Base-by-base conservation (phyloP, 2,329 filamentous ascomycete genomes). In the Chalara sp. region DNA sequence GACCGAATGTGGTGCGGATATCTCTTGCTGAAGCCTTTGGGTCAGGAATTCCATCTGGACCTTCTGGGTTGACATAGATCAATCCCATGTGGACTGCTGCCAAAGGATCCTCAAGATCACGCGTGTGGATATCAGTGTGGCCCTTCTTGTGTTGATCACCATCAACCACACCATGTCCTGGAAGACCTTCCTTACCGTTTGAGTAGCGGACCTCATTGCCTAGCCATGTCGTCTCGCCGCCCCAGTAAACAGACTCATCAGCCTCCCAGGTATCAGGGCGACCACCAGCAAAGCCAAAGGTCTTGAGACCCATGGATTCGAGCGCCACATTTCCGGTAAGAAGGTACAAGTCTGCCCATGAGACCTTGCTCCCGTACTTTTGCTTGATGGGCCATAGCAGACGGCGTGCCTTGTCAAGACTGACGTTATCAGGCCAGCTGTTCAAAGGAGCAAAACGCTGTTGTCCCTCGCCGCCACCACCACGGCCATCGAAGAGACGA, bases 11-110 rank as follows among this genome's bases (percentile, higher is more conserved):
- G 52, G 74, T 76, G 56, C 85, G 84, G 64, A 90, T 90, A 61
- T 91, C 87, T 51, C 76, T 70, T 41, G 81, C 87, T 1, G 87
- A 77, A 11, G 83, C 83, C 40, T 83, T 67, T 21, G 85, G 83
- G 63, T 90, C 85, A 3, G 85, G 83, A 50, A 78, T 78, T 53
- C 81, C 85, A 59, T 89, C 82, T 31, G 87, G 87, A 6, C 87
- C 86, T 67, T 89, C 84, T 3, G 87, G 86, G 72, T 91, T 89
- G 54, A 89, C 86, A 66, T 91, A 91, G 66, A 91, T 90, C 61
- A 91, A 71, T 63, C 86, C 86, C 81, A 87, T 86, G 70, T 86
- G 80, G 32, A 82, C 74, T 42, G 86, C 81, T 6, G 73, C 85
- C 11, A 90, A 68, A 2, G 86, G 86, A 61, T 76, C 68, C 70